Percentiles rank a stretch among this genome's conserved stretches.
Evolutionary conservation across 2,329 filamentous ascomycete species (phyloP).

Genomic region (Colletotrichum musae): DNA sequence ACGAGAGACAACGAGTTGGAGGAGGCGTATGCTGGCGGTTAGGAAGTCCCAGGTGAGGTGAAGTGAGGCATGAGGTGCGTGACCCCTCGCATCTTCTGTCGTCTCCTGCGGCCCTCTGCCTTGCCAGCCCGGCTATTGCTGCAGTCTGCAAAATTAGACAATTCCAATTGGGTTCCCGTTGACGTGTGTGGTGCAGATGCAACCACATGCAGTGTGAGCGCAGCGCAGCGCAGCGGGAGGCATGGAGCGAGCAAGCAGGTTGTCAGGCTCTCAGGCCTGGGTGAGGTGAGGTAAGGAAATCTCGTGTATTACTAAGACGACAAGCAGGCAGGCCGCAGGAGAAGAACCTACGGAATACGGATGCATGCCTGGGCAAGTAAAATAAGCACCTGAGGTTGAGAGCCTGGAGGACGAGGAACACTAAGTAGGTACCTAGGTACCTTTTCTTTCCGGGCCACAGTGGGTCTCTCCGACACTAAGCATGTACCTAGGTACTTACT

Average conservation of each 20-base stretch:
- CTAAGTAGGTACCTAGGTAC: constrained; percentile 10
- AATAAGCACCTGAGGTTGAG: background rate
- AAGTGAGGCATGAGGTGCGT: no score
- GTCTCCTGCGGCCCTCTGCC: background rate
- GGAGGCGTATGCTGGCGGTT: no score
- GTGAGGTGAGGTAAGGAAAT: constrained; percentile 12
- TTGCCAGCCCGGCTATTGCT: constrained; percentile 5
- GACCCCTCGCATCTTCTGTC: background rate
- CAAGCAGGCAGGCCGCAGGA: no score
- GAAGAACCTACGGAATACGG: no score
- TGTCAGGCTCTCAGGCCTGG: no score
- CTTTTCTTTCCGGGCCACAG: constrained; percentile 7
- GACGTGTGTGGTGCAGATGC: constrained; percentile 13
- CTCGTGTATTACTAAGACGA: constrained; percentile 11
- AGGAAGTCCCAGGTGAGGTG: no score
- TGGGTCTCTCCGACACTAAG: constrained; percentile 1
- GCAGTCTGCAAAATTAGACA: background rate
- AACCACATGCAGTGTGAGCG: constrained; percentile 18
- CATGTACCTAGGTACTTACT: constrained; percentile 3
- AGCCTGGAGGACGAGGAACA: background rate
- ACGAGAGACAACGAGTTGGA: no score
- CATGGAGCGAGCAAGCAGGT: no score
- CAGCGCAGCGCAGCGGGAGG: background rate
- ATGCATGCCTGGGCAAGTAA: background rate
- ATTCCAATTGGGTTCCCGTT: constrained; percentile 16